Percentiles rank a stretch among this genome's conserved stretches.
These are phyloP conservation scores for Neurospora cerealis DNA, from an alignment of 495 filamentous ascomycete genomes.

Conservation along the genomic window DNA sequence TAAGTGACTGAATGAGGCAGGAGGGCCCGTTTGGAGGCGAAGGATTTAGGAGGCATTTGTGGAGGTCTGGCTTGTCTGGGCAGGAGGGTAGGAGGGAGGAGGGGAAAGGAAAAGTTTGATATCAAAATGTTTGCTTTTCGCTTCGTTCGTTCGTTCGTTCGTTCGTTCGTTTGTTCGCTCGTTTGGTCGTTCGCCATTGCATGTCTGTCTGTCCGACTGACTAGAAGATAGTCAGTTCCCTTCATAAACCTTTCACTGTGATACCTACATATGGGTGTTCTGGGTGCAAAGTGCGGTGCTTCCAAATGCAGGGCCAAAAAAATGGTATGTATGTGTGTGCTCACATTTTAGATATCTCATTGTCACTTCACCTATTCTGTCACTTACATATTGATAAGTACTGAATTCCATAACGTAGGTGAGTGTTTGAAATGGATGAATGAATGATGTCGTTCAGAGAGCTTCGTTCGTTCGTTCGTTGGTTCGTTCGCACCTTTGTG, in stretches of 20 bases:
- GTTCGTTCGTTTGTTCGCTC: not conserved
- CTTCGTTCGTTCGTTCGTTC: not conserved
- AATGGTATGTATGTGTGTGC: not conserved
- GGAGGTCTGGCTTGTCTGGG: not conserved
- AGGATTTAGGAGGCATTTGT: not conserved
- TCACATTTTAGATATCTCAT: not conserved
- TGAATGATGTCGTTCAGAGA: not conserved
- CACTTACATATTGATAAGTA: not conserved
- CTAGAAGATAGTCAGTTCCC: not conserved
- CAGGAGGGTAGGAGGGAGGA: not conserved
- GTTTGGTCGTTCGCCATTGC: too few relatives aligned
- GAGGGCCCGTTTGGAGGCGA: not conserved
- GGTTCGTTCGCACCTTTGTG: not conserved
- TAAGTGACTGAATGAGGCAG: not conserved
- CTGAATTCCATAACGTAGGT: not conserved
- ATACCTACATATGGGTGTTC: not conserved
- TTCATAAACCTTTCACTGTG: not conserved
- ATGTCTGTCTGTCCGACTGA: too few relatives aligned
- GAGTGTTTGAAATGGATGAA: not conserved
- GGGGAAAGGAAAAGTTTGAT: not conserved
- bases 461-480: not conserved
- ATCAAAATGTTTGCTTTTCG: not conserved
- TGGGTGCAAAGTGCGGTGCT: not conserved
- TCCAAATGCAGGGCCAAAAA: not conserved
- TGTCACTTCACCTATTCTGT: not conserved